Base-by-base conservation (phyloP, 257 asterid genomes). In the Voacanga thouarsii region DNA sequence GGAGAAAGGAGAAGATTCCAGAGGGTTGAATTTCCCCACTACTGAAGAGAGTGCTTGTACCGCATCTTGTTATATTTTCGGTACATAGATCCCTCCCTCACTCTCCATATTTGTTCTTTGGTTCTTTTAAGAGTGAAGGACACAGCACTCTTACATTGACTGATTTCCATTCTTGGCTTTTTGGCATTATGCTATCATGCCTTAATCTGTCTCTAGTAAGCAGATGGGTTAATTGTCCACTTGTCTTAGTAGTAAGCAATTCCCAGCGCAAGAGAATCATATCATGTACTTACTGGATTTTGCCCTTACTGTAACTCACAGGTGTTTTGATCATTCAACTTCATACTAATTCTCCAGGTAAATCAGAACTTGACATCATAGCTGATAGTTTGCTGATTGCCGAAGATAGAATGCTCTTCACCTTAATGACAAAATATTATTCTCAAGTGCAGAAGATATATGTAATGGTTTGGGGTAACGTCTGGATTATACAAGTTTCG, bases 1-100 rank as follows among this genome's bases (percentile, higher is more conserved):
- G 73, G 76, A 83, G 82, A 39, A 85, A 83, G 80, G 72, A 79
- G 8, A 80, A 82, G 76, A 75, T 79, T 28, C 85, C 81, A 0
- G 37, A 80, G 50, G 78, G 83, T 14, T 84, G 84, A 77, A 57
- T 30, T 64, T 45, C 71, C 66, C 3, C 21, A 28, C 18, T 69
- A 11, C 39, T 47, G 41, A 7, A 1, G 16, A 5, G 4, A 39
- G 1, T 43, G 68, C n/a, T 44, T 64, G 19, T 53, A 70, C 57
- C 21, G 67, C 65, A 41, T 30, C 44, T 45, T 64, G 59, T 67
- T 53, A 7, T 57, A 67, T n/a, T 33, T 55, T 44, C 18, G 64
- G 5, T 61, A 71, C 24, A 65, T 37, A 56, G 59, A 45, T 77
- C 18, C 49, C 55, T 8, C 15, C 19, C 30, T 53, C 28, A 6